Conservation (phyloP, 345 rosid species). For the Syzygium oleosum region DNA sequence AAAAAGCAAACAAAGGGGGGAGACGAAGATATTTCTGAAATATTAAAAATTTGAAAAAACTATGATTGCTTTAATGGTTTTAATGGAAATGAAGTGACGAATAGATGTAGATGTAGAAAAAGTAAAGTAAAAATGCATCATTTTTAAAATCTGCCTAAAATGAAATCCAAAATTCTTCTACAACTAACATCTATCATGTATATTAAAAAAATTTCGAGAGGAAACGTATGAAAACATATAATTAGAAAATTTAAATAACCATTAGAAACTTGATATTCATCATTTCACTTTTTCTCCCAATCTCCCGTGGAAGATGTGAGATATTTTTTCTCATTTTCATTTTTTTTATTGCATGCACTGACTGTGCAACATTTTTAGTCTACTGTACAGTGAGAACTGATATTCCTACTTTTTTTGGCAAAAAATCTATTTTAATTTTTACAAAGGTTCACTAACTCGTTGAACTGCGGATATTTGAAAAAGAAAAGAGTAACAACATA, state of each 20-base stretch:
- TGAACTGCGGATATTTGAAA: background rate
- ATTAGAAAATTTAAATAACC: no score
- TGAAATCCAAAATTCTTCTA: no score
- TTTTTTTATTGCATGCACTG: background rate
- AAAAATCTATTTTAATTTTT: background rate
- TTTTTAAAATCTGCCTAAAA: no score
- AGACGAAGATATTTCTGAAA: background rate
- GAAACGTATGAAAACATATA: background rate
- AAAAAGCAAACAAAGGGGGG: background rate
- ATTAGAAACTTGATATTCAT: background rate
- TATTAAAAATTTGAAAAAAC: background rate
- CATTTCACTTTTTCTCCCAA: no score
- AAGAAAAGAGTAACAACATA: background rate
- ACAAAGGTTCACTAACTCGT: background rate
- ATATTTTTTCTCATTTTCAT: no score
- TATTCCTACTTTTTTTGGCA: background rate
- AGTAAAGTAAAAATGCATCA: background rate
- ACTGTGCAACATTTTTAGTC: background rate
- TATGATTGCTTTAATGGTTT: background rate
- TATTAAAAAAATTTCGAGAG: background rate
- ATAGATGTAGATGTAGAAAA: background rate
- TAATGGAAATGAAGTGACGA: background rate
- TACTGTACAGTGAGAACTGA: background rate
- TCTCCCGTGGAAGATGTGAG: no score
- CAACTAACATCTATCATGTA: background rate